A percentile compares a stretch with the other conserved stretches of the same genome.
Conservation (phyloP, 169 alveolate genomes). For the Plasmodium sp. region DNA sequence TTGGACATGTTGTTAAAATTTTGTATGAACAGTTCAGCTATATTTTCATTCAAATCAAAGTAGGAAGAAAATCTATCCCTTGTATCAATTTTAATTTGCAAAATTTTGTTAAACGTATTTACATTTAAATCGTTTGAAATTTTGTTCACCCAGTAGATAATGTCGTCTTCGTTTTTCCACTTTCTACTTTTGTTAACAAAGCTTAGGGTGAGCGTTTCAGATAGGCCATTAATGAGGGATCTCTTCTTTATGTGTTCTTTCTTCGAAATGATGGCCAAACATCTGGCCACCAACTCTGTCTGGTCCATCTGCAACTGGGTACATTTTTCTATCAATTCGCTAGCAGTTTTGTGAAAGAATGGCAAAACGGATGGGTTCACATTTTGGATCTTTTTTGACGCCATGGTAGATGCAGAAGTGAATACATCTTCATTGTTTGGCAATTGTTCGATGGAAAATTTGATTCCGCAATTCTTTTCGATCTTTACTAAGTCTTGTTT, state of each 20-base stretch:
- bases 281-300: slow-evolving; percentile 44
- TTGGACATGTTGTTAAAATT: slow-evolving; percentile 65
- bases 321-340: slow-evolving; percentile 19
- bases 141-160: slow-evolving; percentile 59
- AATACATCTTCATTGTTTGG: slow-evolving; percentile 65
- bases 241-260: slow-evolving; percentile 57
- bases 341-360: slow-evolving; percentile 50
- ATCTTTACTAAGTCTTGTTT: slow-evolving; percentile 46
- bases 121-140: slow-evolving; percentile 50
- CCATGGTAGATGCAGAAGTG: slow-evolving; percentile 21
- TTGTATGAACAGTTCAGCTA: slow-evolving; percentile 35
- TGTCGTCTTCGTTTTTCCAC: slow-evolving; percentile 50
- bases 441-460: slow-evolving; percentile 28
- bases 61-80: slow-evolving; percentile 41
- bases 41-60: slow-evolving; percentile 58
- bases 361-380: slow-evolving; percentile 41
- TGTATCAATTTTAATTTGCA: slow-evolving; percentile 51
- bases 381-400: slow-evolving; percentile 42
- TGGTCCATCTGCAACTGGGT: slow-evolving; percentile 8
- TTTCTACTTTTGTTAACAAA: slow-evolving; percentile 46
- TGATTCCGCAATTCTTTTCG: slow-evolving; percentile 63
- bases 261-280: slow-evolving; percentile 41
- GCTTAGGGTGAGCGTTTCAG: slow-evolving; percentile 35
- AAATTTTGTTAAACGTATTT: slow-evolving; percentile 48
- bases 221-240: slow-evolving; percentile 47